phyloP scores from a whole-genome alignment of 148 eudicot genomes.

The Vaccinium corymbosum region DNA sequence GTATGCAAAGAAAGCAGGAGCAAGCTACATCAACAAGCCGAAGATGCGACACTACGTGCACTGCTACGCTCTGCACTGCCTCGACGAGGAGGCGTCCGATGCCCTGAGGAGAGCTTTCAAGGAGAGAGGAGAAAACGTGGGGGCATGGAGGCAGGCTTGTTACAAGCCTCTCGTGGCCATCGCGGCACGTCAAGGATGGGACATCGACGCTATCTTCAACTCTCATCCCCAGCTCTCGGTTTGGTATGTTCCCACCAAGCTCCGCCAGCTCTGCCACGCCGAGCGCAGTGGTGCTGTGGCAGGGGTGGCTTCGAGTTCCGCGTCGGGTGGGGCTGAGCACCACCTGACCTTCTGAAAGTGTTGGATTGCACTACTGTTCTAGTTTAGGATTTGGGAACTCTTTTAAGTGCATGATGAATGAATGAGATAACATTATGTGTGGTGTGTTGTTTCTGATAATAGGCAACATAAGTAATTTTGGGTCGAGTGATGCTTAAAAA shows the following conservation, averaged over 20 bases:
- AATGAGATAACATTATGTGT: neutral
- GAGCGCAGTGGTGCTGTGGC: constrained; percentile 44
- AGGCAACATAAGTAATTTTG: neutral
- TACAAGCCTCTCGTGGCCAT: constrained; percentile 80
- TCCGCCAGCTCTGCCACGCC: constrained; percentile 85
- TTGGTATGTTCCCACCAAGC: constrained; percentile 96
- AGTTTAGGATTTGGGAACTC: neutral
- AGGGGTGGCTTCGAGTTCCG: constrained; percentile 19
- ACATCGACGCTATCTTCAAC: constrained; percentile 83
- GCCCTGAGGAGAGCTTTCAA: constrained; percentile 65
- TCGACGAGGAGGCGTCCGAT: constrained; percentile 69
- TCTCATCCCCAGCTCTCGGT: constrained; percentile 80
- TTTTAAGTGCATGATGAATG: neutral
- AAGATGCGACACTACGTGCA: constrained; percentile 98
- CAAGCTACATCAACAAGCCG: constrained; percentile 96
- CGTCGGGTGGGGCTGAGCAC: constrained; percentile 17
- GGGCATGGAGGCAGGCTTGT: constrained; percentile 61
- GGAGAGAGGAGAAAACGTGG: constrained; percentile 81
- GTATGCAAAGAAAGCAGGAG: constrained; percentile 89
- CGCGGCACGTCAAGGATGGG: constrained; percentile 83
- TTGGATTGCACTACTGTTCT: neutral
- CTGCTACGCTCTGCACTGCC: constrained; percentile 74
- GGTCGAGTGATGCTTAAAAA: neutral
- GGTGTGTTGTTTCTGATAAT: neutral
- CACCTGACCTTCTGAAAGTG: constrained; percentile 8